Base-by-base conservation (phyloP, 805 yeast species). In the Sugiyamaella marilandica region DNA sequence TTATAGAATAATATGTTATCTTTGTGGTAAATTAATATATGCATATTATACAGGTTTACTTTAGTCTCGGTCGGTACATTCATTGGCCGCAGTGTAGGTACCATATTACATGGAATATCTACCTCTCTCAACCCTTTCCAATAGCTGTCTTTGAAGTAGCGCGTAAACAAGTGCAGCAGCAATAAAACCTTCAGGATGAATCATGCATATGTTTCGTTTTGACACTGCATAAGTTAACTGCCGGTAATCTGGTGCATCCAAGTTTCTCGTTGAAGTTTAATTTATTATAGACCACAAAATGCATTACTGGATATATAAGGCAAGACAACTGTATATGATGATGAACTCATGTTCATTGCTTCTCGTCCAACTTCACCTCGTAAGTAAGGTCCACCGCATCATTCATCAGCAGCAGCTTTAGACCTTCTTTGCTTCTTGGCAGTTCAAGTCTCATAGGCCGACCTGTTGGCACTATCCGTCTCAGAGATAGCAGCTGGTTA, bases 401-500 rank as follows among this genome's bases (percentile, higher is more conserved):
- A 36, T 59, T 61, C 32, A 61, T 47, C 10, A 55, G 37, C 41
- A 45, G 41, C 3, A 60, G 48, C 44, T 32, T 45, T 9, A 36
- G 43, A 39, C 19, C 29, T 19, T 29, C 48, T 39, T 47, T 41
- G 18, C 41, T 31, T 14, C 44, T 46, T 18, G 34, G 41, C 16
- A 48, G n/a, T 29, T 47, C 49, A 2, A 24, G 13, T 11, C 10
- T 26, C 34, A 49, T 31, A 34, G 35, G 45, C 34, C 51, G 37
- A 32, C 44, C 49, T 16, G 35, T 44, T 7, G 61, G 60, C 21
- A 52, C 49, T 3, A 89, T 85, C 62, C 98, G 80, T 63, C 87
- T 88, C 44, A 92, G 71, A 41, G 84, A 74, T 36, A 78, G 68
- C 26, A 92, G 65, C 61, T 83, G 87, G 44, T 77, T 77, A 2